These are phyloP conservation scores for Dryas alaskensis DNA, from an alignment of 306 rosid genomes.

Conservation along the genomic window DNA sequence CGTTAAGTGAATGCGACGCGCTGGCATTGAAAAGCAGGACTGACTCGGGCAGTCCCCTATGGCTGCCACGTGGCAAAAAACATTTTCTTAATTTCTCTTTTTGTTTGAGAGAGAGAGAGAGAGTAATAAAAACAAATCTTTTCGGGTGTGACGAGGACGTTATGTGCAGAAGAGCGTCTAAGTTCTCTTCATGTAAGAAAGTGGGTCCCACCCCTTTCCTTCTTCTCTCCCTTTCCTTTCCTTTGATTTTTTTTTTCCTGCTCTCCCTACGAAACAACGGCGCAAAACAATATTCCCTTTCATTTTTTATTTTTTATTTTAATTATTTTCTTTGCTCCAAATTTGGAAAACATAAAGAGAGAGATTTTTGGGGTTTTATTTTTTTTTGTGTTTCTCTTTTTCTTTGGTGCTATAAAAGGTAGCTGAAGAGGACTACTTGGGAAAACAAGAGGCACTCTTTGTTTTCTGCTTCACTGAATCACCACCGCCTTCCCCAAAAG, in stretches of 20 bases:
- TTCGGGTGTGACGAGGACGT: constrained; percentile 62
- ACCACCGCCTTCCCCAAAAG: constrained; percentile 12
- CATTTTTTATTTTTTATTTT: constrained; percentile 6
- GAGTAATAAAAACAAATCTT: constrained; percentile 41
- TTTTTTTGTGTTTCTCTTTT: neutral
- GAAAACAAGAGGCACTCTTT: neutral
- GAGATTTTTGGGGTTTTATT: neutral
- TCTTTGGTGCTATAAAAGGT: constrained; percentile 18
- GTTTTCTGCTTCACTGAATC: constrained; percentile 21
- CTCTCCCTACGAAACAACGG: constrained; percentile 63
- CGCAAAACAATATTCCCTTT: constrained; percentile 27
- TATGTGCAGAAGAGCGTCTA: constrained; percentile 69
- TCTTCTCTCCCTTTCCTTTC: constrained; percentile 13
- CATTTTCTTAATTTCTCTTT: neutral
- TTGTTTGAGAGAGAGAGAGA: neutral
- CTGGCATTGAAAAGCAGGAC: neutral
- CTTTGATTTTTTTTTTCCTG: constrained; percentile 14
- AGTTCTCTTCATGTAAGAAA: constrained; percentile 88
- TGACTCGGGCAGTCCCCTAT: neutral
- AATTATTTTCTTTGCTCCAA: constrained; percentile 14
- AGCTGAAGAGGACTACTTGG: neutral
- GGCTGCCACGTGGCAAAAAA: neutral
- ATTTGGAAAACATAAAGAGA: constrained; percentile 8
- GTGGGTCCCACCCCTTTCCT: constrained; percentile 49
- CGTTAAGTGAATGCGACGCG: neutral